These are phyloP conservation scores for Wickerhamiella kazuoi DNA, from an alignment of 805 yeast genomes.

Conservation along the genomic window DNA sequence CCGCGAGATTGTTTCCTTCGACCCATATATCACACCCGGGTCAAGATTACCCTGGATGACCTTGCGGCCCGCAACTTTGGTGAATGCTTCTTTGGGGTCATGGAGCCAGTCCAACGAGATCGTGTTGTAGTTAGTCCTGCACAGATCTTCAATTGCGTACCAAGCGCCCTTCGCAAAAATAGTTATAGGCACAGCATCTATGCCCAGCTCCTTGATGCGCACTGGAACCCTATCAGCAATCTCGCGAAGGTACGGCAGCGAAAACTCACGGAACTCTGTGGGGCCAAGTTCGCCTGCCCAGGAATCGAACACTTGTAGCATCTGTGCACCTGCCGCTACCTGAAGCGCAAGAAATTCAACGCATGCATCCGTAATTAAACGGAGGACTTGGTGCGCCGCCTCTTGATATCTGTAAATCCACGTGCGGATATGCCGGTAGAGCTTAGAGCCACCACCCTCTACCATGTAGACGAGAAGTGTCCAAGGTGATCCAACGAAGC, in stretches of 20 bases:
- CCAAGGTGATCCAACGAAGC: slow-evolving; percentile 98
- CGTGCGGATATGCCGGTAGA: slow-evolving; percentile 78
- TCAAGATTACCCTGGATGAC: slow-evolving; percentile 90
- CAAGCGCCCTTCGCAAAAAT: slow-evolving; percentile 93
- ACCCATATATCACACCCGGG: slow-evolving; percentile 88
- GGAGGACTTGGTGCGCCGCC: slow-evolving; percentile 51
- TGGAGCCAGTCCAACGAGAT: slow-evolving; percentile 91
- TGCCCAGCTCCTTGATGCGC: slow-evolving; percentile 54
- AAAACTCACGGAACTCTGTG: slow-evolving; percentile 68
- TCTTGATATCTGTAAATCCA: slow-evolving; percentile 76
- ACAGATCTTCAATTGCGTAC: slow-evolving; percentile 80
- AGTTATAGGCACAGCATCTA: slow-evolving; percentile 68
- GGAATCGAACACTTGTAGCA: slow-evolving; percentile 89
- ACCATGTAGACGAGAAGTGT: slow-evolving; percentile 91
- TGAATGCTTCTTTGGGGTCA: slow-evolving; percentile 71
- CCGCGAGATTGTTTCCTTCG: slow-evolving; percentile 56
- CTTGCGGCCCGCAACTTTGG: slow-evolving; percentile 45
- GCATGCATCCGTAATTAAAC: slow-evolving; percentile 70
- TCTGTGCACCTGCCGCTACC: slow-evolving; percentile 95
- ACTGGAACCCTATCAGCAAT: slow-evolving; percentile 51
- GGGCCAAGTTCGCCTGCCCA: slow-evolving; percentile 98
- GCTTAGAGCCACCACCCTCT: slow-evolving; percentile 89
- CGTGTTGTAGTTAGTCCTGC: slow-evolving; percentile 63
- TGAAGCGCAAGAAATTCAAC: slow-evolving; percentile 86
- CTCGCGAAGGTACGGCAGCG: slow-evolving; percentile 71